Conservation (phyloP, 495 filamentous ascomycete genomes). For the Chaetomidium leptoderma region DNA sequence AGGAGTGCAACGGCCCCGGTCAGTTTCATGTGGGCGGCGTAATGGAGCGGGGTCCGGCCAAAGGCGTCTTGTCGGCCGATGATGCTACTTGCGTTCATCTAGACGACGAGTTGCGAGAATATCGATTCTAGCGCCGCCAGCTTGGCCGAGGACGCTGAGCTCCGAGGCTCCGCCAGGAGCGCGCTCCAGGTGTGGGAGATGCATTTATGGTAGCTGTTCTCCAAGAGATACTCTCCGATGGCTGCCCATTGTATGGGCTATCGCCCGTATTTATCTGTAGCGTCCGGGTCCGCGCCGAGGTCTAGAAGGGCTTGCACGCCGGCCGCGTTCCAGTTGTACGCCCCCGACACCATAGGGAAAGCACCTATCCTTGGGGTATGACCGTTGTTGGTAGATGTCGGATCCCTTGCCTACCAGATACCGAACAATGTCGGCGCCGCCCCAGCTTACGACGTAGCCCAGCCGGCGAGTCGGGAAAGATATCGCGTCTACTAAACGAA, state of each 20-base stretch:
- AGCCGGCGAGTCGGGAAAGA: constrained; percentile 3
- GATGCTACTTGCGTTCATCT: background rate
- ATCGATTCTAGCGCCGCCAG: background rate
- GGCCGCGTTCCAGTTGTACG: constrained; percentile 1
- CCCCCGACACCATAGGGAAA: constrained; percentile 7
- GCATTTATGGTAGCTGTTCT: background rate
- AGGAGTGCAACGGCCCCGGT: background rate
- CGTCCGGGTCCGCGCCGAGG: constrained; percentile 6
- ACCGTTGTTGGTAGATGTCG: constrained; percentile 1
- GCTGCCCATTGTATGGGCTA: constrained; percentile 4
- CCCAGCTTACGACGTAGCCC: background rate
- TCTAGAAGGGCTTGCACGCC: constrained; percentile 2
- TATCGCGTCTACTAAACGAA: background rate
- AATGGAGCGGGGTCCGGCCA: constrained; percentile 1
- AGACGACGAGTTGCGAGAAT: background rate
- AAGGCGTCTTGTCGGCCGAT: background rate
- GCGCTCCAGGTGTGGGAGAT: background rate
- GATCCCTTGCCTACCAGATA: constrained; percentile 6
- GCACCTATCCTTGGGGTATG: background rate
- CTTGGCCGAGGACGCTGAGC: background rate
- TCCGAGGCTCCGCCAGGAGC: background rate
- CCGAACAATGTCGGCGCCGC: constrained; percentile 3
- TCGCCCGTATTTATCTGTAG: constrained; percentile 2
- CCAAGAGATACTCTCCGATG: background rate
- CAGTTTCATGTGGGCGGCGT: background rate